Evolutionary conservation across 108 stramenopile species (phyloP), one percentile per base, ranked within the genome.

Genomic region (Fragilariopsis cylindrus): DNA sequence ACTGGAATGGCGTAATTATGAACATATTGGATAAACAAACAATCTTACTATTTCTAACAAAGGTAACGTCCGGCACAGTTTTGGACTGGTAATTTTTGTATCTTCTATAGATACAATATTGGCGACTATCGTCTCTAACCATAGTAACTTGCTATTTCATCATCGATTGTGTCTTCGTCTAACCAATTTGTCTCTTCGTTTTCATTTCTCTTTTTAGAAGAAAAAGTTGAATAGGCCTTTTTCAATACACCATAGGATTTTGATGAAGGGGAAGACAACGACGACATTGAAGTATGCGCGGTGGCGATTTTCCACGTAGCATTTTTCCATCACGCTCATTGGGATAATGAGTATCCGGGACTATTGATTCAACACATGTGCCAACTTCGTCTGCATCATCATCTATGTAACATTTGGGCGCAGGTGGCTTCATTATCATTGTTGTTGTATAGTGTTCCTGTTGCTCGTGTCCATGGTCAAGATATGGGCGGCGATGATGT

Each of bases 361-460:
- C 67, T 19, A 68, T 68, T 21, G 67, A 68, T 48, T 52, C 67
- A 49, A 52, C 67, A 50, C 67, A 68, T 48, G 67, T 68, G 39
- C 67, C 67, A 52, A 68, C 67, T 52, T 68, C 67, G 67, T 68
- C 67, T 8, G 43, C 44, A 13, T 68, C 67, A 40, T 68, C 67
- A 8, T 3, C 16, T 5, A 68, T 48, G 48, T 48, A 52, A 5
- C 5, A 18, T 5, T 41, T 45, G 11, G n/a, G 13, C 43, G 13
- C 46, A 18, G 65, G 45, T 12, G 67, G 67, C 13, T 68, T 68
- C 48, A 68, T 30, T 52, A 52, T 48, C 67, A 68, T 68, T 4
- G 67, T 68, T 9, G 67, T 68, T 50, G 67, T 40, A 18, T 50
- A 48, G 30, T 68, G 67, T 48, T 68, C 67, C 39, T 39, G 67